These are phyloP conservation scores for Coemansia sp. DNA, from an alignment of 192 early-diverging fungal genomes.

Conservation along the genomic window DNA sequence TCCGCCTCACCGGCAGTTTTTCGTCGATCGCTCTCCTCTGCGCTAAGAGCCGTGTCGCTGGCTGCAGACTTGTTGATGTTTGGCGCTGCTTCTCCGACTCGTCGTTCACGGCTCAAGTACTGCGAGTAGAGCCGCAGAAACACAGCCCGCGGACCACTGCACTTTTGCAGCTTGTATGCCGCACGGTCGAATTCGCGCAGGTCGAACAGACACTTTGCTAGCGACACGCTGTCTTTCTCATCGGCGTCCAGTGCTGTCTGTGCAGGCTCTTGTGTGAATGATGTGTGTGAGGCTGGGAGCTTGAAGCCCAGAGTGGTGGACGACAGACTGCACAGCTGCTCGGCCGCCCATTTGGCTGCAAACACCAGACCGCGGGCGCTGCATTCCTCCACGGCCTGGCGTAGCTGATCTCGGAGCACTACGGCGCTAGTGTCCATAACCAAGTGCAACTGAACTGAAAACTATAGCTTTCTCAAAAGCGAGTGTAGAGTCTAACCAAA, in stretches of 20 bases:
- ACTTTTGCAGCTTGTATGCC: constrained; percentile 54
- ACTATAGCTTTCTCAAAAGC: too few species aligned
- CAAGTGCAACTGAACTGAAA: neutral
- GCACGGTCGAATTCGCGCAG: constrained; percentile 70
- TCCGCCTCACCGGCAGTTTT: constrained; percentile 9
- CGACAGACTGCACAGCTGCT: constrained; percentile 45
- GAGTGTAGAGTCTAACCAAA: too few species aligned
- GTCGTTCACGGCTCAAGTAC: constrained; percentile 61
- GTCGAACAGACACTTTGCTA: constrained; percentile 74
- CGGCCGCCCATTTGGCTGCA: constrained; percentile 71
- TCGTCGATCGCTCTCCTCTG: constrained; percentile 13
- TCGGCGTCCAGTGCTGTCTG: constrained; percentile 14
- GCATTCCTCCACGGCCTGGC: constrained; percentile 64
- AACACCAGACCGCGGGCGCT: constrained; percentile 67
- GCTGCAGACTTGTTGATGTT: neutral
- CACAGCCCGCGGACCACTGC: constrained; percentile 52
- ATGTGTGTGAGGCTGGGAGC: neutral
- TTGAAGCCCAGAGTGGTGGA: neutral
- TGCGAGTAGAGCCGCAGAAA: constrained; percentile 82
- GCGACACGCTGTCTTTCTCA: constrained; percentile 46
- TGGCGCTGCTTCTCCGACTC: constrained; percentile 10
- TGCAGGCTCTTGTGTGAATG: neutral
- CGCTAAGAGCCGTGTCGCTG: neutral
- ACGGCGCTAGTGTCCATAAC: constrained; percentile 26
- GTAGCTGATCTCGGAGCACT: constrained; percentile 46